Evolutionary conservation across 169 alveolate genomes (phyloP).

Genomic region (Cryptosporidium parvum): DNA sequence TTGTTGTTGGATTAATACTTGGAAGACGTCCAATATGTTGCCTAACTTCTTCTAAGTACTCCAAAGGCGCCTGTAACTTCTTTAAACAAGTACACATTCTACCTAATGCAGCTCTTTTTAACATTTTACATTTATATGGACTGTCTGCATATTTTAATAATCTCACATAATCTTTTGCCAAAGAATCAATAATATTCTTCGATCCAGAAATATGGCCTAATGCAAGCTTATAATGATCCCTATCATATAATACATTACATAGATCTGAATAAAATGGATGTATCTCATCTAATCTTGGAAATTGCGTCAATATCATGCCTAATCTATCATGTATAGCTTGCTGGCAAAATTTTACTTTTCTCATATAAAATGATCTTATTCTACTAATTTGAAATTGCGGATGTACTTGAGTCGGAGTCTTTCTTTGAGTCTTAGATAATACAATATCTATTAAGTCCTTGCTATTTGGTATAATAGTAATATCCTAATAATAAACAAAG

Average conservation of each 20-base stretch:
- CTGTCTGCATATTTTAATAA: conserved; percentile 96
- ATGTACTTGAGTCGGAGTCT: conserved; percentile 99
- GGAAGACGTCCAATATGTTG: conserved; percentile 98
- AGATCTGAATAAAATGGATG: conserved; percentile 99
- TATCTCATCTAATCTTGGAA: conserved; percentile 98
- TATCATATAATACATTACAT: conserved; percentile 97
- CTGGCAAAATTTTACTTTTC: conserved; percentile 97
- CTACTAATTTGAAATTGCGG: conserved; percentile 97
- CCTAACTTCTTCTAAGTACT: conserved; percentile 98
- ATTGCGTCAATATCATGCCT: conserved; percentile 91
- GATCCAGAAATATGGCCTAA: conserved; percentile 96
- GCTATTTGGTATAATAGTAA: conserved; percentile 93
- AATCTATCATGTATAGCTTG: conserved; percentile 94
- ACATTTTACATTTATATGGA: conserved; percentile 96
- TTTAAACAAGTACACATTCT: conserved; percentile 96
- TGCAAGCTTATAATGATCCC: conserved; percentile 99
- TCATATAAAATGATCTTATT: conserved; percentile 98
- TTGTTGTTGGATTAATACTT: conserved; percentile 93
- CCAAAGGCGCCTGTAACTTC: conserved; percentile 93
- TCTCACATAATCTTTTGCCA: conserved; percentile 97
- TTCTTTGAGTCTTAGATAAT: conserved; percentile 97
- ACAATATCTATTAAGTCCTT: conserved; percentile 93
- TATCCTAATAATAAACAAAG: conserved; percentile 80
- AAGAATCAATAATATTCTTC: conserved; percentile 91
- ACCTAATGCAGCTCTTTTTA: conserved; percentile 98